A percentile compares a stretch with the other conserved stretches of the same genome.
phyloP scores from a whole-genome alignment of 768 basidiomycete species.

The Macrolepiota fuliginosa region DNA sequence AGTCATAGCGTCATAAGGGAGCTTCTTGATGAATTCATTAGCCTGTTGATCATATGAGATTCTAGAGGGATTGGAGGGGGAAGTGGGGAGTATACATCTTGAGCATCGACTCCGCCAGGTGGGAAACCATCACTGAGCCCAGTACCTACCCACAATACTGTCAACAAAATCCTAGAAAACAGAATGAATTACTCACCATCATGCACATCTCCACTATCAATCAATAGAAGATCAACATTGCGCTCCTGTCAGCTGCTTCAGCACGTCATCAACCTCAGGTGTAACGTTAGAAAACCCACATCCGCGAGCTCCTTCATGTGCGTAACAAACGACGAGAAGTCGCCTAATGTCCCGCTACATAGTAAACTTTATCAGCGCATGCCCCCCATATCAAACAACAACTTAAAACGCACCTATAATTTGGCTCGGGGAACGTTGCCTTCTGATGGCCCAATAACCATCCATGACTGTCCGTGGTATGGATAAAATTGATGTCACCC shows the following conservation, averaged over 20 bases:
- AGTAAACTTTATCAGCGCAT: constrained; percentile 11
- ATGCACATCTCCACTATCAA: constrained; percentile 80
- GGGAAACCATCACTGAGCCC: constrained; percentile 81
- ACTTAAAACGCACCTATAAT: constrained; percentile 40
- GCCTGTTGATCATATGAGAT: constrained; percentile 38
- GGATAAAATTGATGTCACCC: constrained; percentile 88
- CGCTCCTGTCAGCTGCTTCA: constrained; percentile 37
- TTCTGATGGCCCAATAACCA: constrained; percentile 83
- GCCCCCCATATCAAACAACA: not conserved
- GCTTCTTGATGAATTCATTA: constrained; percentile 66
- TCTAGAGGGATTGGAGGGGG: not conserved
- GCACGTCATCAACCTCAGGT: not conserved
- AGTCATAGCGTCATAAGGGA: constrained; percentile 80
- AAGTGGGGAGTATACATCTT: constrained; percentile 44
- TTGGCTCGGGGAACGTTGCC: constrained; percentile 66
- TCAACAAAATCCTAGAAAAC: not conserved
- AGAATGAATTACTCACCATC: constrained; percentile 41
- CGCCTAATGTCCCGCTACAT: constrained; percentile 50
- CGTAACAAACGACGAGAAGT: constrained; percentile 78
- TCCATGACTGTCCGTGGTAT: constrained; percentile 80
- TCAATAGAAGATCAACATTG: constrained; percentile 79
- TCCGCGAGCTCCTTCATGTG: constrained; percentile 78
- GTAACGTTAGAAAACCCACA: constrained; percentile 26
- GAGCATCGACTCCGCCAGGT: constrained; percentile 66
- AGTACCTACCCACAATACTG: constrained; percentile 43